These are phyloP conservation scores for Xylaria sp. DNA, from an alignment of 2,329 filamentous ascomycete species.

Conservation along the genomic window DNA sequence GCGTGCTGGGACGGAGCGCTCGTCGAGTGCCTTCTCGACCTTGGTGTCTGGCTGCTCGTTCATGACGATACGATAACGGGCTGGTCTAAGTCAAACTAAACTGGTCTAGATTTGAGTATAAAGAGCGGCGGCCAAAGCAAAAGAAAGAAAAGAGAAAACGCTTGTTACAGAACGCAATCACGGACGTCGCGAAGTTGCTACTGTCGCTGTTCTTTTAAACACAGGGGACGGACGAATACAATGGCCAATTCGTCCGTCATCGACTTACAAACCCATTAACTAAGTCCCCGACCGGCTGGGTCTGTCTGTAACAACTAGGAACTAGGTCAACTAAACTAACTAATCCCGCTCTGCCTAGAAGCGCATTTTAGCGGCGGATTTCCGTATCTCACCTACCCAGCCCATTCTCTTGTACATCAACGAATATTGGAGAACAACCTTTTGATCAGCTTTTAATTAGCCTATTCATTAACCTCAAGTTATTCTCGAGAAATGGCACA, in stretches of 20 bases:
- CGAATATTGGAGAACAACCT: neutral
- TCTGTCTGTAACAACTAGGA: neutral
- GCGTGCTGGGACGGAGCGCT: neutral
- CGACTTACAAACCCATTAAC: slow-evolving; percentile 18
- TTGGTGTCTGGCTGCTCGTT: slow-evolving; percentile 22
- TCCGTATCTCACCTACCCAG: slow-evolving; percentile 1
- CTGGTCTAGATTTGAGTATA: neutral
- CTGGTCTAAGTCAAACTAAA: neutral
- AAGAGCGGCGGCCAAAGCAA: neutral
- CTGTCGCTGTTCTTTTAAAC: slow-evolving; percentile 7
- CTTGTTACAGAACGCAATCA: slow-evolving; percentile 14
- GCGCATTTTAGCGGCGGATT: slow-evolving; percentile 17
- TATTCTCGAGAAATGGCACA: neutral
- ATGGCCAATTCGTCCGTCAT: slow-evolving; percentile 13
- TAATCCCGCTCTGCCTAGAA: neutral
- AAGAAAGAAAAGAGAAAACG: slow-evolving; percentile 6
- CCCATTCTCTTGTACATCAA: neutral
- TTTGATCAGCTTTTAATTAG: neutral
- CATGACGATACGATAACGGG: slow-evolving; percentile 19
- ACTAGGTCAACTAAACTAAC: too few species aligned
- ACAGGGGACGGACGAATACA: slow-evolving; percentile 18
- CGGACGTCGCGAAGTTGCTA: neutral
- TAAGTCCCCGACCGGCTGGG: neutral
- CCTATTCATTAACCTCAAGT: neutral
- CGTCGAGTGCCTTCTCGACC: slow-evolving; percentile 33